These are phyloP conservation scores for Amauroascus niger DNA, from an alignment of 2,329 filamentous ascomycete genomes.

Conservation along the genomic window DNA sequence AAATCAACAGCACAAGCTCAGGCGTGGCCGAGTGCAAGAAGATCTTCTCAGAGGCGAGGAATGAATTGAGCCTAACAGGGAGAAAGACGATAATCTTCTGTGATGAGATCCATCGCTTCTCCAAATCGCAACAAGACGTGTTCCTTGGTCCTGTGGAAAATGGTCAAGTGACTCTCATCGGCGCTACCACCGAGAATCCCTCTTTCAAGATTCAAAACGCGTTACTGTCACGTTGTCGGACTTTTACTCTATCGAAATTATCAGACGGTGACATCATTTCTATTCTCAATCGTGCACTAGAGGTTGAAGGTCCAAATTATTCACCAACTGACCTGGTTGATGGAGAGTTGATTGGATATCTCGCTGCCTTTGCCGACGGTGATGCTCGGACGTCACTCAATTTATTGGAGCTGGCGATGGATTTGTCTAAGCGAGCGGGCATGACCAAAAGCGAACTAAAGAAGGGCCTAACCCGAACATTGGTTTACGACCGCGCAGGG, in stretches of 20 bases:
- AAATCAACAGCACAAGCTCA: conserved; percentile 86
- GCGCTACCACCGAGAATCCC: conserved; percentile 93
- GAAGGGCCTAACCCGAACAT: conserved; percentile 71
- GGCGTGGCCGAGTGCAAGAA: conserved; percentile 89
- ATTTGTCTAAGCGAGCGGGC: conserved; percentile 54
- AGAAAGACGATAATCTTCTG: conserved; percentile 94
- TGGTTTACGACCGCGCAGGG: conserved; percentile 89
- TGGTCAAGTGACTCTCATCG: conserved; percentile 82
- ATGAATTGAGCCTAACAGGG: conserved; percentile 69
- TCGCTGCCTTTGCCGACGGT: conserved; percentile 79
- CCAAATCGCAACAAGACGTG: conserved; percentile 86
- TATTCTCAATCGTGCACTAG: conserved; percentile 69
- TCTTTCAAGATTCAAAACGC: conserved; percentile 87
- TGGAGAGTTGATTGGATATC: conserved; percentile 65
- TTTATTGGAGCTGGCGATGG: conserved; percentile 78
- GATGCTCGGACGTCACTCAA: conserved; percentile 91
- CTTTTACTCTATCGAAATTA: conserved; percentile 74
- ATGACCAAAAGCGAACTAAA: conserved; percentile 72
- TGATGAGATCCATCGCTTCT: conserved; percentile 91
- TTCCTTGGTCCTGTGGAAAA: conserved; percentile 88
- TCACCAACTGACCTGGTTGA: conserved; percentile 53
- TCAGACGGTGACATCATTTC: conserved; percentile 58
- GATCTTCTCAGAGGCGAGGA: conserved; percentile 73
- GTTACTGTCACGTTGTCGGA: conserved; percentile 77
- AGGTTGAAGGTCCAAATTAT: conserved; percentile 48